Conservation (phyloP, 257 asterid species). For the Phtheirospermum japonicum region DNA sequence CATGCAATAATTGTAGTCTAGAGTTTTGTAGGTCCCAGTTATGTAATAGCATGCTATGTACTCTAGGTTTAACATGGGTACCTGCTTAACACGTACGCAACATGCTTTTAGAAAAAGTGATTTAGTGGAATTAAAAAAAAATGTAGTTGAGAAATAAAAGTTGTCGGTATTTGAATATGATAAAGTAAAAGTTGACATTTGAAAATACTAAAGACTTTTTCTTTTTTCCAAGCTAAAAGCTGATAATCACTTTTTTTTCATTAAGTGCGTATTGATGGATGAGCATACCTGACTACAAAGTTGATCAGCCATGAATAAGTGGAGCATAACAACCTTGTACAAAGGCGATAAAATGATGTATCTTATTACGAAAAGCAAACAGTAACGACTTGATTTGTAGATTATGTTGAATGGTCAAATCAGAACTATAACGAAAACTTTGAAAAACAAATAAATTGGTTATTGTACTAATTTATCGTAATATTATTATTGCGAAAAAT, state of each 20-base stretch:
- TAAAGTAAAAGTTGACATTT: neutral
- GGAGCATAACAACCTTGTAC: slow-evolving; percentile 88
- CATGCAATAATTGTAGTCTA: too few relatives aligned
- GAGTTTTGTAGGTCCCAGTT: too few relatives aligned
- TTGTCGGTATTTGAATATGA: too few relatives aligned
- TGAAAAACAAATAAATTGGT: neutral
- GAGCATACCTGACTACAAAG: slow-evolving; percentile 99
- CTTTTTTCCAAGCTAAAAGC: too few relatives aligned
- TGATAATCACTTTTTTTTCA: neutral
- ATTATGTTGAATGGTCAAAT: slow-evolving; percentile 76
- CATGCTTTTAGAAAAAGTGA: neutral
- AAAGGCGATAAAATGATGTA: slow-evolving; percentile 76
- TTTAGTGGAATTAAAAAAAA: too few relatives aligned
- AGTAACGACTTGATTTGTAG: slow-evolving; percentile 80
- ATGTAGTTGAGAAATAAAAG: too few relatives aligned
- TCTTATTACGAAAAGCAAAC: slow-evolving; percentile 56
- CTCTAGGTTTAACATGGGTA: slow-evolving; percentile 77
- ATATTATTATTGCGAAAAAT: neutral
- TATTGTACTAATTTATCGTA: neutral
- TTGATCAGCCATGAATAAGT: slow-evolving; percentile 97
- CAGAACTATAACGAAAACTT: slow-evolving; percentile 56
- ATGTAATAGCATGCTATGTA: too few relatives aligned
- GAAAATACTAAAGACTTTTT: too few relatives aligned
- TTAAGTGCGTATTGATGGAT: too few relatives aligned
- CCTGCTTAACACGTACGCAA: slow-evolving; percentile 35